Base-by-base conservation (phyloP, 2,329 filamentous ascomycete genomes). In the Diaporthe destruens region DNA sequence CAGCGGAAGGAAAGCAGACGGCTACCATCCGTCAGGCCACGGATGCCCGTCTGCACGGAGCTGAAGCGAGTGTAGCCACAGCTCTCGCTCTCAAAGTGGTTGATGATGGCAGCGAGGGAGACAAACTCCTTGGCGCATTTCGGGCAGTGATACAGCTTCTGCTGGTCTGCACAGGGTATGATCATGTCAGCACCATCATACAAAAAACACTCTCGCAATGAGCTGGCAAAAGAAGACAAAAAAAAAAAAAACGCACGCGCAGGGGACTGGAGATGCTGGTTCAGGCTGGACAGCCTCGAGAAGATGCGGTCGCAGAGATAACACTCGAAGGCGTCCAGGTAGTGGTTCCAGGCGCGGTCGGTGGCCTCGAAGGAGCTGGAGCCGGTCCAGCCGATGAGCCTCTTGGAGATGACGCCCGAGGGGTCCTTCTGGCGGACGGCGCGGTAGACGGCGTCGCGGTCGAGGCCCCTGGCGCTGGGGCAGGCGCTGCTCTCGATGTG, bases 401-500 rank as follows among this genome's bases (percentile, higher is more conserved):
- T 85, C 72, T 86, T 87, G 7, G 88, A 86, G 68, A 92, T 85
- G 39, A 84, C 3, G 16, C 87, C 84, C 6, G 81, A 53, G 0
- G 83, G 82, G 72, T 92, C 89, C 1, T 82, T 81, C 18, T 77
- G 72, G 2, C 84, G 83, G 9, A 91, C 79, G 14, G 83, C 77
- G 0, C 77, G 74, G 77, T 86, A 86, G 5, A 92, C 82, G 3
- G 75, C 78, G 12, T 88, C 84, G 12, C 87, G 85, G 76, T 87
- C 84, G 1, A 90, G 55, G 3, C 75, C 69, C 0, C 77, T 80
- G 0, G 87, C 86, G 0, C 78, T 78, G 0, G 84, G 83, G 67
- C 90, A 92, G 0, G 82, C 79, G n/a, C 86, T 86, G 0, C 76
- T 80, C 75, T 92, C 90, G 0, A 92, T 79, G 74, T 92, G 88